phyloP scores from a whole-genome alignment of 805 yeast genomes.

The Candida pseudofarinosa region DNA sequence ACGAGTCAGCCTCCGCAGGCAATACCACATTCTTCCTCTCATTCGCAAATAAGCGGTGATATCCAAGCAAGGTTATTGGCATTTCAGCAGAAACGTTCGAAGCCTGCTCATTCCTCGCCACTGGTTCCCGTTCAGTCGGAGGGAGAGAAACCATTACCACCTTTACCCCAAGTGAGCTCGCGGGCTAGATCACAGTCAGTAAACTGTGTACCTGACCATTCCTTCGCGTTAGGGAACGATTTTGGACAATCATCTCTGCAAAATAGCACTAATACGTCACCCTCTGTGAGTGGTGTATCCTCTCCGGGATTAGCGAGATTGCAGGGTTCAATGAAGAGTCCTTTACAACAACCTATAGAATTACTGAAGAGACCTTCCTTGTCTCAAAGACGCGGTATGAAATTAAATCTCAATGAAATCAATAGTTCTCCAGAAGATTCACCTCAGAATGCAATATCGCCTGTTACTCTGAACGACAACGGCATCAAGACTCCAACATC shows the following conservation, averaged over 20 bases:
- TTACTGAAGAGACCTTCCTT: constrained; percentile 39
- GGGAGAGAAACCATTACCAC: constrained; percentile 22
- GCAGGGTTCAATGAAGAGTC: constrained; percentile 1
- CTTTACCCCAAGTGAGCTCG: constrained; percentile 15
- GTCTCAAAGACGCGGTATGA: constrained; percentile 55
- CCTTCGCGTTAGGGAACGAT: neutral
- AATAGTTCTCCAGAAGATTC: constrained; percentile 18
- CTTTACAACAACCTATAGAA: constrained; percentile 10
- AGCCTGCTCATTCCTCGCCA: constrained; percentile 8
- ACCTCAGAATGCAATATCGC: constrained; percentile 14
- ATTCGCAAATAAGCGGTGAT: constrained; percentile 52
- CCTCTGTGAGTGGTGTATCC: neutral
- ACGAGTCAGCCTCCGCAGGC: neutral
- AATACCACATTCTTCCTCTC: constrained; percentile 10
- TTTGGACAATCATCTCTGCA: neutral
- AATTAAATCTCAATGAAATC: constrained; percentile 37
- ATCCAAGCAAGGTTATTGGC: constrained; percentile 85
- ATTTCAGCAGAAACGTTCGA: constrained; percentile 71
- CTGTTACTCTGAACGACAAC: constrained; percentile 3
- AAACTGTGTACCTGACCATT: constrained; percentile 6
- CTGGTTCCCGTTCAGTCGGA: neutral
- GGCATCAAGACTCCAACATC: constrained; percentile 15
- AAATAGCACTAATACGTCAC: neutral
- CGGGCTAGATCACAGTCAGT: constrained; percentile 12
- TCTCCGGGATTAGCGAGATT: constrained; percentile 1